Base-by-base conservation (phyloP, 768 basidiomycete genomes). In the Calvatia gigantea region DNA sequence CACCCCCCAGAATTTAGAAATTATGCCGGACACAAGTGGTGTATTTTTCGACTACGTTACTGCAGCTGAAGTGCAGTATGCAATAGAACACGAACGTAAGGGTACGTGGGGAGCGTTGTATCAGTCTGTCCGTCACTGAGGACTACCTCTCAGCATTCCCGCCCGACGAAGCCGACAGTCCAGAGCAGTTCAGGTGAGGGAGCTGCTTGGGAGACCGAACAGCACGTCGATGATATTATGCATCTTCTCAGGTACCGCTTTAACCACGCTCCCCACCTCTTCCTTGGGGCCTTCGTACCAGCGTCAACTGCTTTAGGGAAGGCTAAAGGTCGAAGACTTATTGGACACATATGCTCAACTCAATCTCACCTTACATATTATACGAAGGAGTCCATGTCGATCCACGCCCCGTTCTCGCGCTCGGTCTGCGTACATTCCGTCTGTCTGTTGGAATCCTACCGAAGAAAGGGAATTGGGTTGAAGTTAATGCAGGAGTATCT, bases 401-500 rank as follows among this genome's bases (percentile, higher is more conserved):
- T 65, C 0, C 87, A 91, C 61, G 75, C 80, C 37, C 79, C 85
- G 0, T 61, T 64, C 6, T 69, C 78, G 0, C 47, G 73, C 0
- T 79, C 81, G 4, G 79, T 89, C 49, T 87, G 85, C 65, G 76
- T 91, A 41, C 89, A 91, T 66, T 84, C 85, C 9, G 79, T 90
- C 19, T 85, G 82, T 61, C 79, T 89, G 11, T 58, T 72, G 3
- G 62, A 72, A 0, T 54, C 66, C 3, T 69, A 78, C 56, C 71
- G 73, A 23, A 62, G 74, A 29, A 70, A 74, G 44, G 83, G 84
- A 14, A 62, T 88, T 43, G 89, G 77, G 0, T 65, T 75, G 15
- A 64, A 66, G 8, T 72, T 91, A n/a, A 69, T 90, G 42, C 71
- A 71, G 33, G 85, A 86, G 62, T 89, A 87, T 66, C 61, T 85